Percentiles rank a stretch among this genome's conserved stretches.
phyloP scores from a whole-genome alignment of 2,329 filamentous ascomycete genomes.

The Aspergillus niger region DNA sequence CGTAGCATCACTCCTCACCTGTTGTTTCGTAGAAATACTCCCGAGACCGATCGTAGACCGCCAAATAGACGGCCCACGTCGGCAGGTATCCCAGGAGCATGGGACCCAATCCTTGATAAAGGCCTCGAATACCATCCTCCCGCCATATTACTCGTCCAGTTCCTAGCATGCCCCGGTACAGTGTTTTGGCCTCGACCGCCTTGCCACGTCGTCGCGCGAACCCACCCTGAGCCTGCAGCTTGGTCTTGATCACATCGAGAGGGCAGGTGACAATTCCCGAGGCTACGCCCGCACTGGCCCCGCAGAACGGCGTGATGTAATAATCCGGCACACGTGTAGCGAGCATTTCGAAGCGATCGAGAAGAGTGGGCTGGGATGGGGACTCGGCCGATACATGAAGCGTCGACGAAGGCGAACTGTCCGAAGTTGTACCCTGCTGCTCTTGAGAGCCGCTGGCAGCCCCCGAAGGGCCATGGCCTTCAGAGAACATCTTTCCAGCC shows the following conservation, averaged over 20 bases:
- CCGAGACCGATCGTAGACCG: constrained; percentile 90
- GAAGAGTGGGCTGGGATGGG: constrained; percentile 33
- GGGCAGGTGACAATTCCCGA: constrained; percentile 95
- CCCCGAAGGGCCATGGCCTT: constrained; percentile 43
- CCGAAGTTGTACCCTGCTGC: constrained; percentile 28
- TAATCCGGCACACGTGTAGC: constrained; percentile 55
- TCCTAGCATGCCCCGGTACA: constrained; percentile 85
- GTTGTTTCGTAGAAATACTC: constrained; percentile 68
- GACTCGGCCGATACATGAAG: constrained; percentile 31
- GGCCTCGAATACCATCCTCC: constrained; percentile 83
- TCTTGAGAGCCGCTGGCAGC: constrained; percentile 34
- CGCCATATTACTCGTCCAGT: constrained; percentile 83
- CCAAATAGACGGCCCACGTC: constrained; percentile 98
- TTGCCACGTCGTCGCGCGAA: constrained; percentile 57
- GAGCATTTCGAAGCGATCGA: constrained; percentile 43
- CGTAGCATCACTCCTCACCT: constrained; percentile 50
- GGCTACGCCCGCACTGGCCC: constrained; percentile 85
- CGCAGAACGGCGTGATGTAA: constrained; percentile 77
- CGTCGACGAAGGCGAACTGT: constrained; percentile 26
- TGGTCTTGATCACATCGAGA: constrained; percentile 98
- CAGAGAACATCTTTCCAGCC: constrained; percentile 48
- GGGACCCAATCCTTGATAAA: constrained; percentile 91
- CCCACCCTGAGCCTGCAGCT: constrained; percentile 90
- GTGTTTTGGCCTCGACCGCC: constrained; percentile 48
- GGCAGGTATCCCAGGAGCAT: constrained; percentile 95